Base-by-base conservation (phyloP, 73 alveolate genomes). In the Paramecium octaurelia region DNA sequence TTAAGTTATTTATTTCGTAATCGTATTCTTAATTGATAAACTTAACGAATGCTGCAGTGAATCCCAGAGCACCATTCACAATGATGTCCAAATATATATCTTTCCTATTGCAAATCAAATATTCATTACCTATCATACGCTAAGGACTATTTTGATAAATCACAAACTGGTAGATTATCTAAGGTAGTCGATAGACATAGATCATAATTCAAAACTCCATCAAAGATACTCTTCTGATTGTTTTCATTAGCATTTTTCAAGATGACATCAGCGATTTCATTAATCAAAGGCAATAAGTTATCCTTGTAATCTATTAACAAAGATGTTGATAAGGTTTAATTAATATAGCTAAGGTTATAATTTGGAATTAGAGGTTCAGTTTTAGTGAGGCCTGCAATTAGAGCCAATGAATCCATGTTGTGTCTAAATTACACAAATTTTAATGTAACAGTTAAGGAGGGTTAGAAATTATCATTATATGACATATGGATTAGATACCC, bases 401-500 rank as follows among this genome's bases (percentile, higher is more conserved):
- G n/a, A 14, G 68, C 60, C 6, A 24, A 75, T 14, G 38, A 21
- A 75, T 75, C 88, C 42, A 75, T 31, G n/a, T 40, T 75, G 10
- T 75, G 88, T 75, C 88, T 75, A 36, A 34, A 75, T 75, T 75
- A 21, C n/a, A 75, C 57, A 18, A 36, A 75, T 75, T 36, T 75
- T 40, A 75, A 75, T 5, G 88, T 40, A 34, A 75, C 59, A 75
- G 59, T 36, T 20, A 75, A 40, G 14, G 68, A 36, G 36, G 88
- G 88, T 75, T 75, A 75, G 40, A 75, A 75, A 36, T 75, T 24
- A 36, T 75, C 60, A 75, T 75, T 75, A 35, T 75, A 31, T 16
- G 42, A 36, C 88, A 75, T 75, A 75, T 75, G 88, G 16, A 75
- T 75, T 9, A 75, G 60, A 40, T 75, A 75, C 35, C 88, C 88